Percentiles rank a stretch among this genome's conserved stretches.
Conservation (phyloP, 306 rosid species). For the Cucurbita pepo region DNA sequence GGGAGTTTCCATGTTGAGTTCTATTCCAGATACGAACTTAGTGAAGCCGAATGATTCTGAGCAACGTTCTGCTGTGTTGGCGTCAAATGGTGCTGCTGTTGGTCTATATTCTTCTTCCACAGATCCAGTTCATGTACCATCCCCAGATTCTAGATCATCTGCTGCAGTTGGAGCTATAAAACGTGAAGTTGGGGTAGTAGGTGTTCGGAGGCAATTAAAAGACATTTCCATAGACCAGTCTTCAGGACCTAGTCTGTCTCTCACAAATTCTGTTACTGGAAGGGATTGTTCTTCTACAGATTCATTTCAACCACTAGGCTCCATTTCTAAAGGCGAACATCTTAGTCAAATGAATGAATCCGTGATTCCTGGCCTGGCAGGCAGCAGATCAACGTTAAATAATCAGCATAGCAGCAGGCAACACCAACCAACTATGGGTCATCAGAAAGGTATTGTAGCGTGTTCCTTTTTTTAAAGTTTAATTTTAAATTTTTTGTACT, state of each 20-base stretch:
- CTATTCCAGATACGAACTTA: conserved; percentile 28
- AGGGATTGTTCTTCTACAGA: conserved; percentile 50
- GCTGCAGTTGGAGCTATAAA: conserved; percentile 87
- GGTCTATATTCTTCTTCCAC: conserved; percentile 91
- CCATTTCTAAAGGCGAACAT: conserved; percentile 46
- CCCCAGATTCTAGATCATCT: conserved; percentile 85
- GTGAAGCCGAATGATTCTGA: conserved; percentile 35
- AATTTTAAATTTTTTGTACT: too few relatives aligned
- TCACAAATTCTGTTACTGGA: conserved; percentile 32
- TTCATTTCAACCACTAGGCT: conserved; percentile 42
- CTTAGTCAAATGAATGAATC: conserved; percentile 45
- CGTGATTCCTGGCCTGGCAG: conserved; percentile 33
- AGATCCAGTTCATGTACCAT: conserved; percentile 98
- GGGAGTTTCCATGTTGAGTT: conserved; percentile 20
- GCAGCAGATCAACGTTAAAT: conserved; percentile 33
- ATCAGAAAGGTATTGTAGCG: conserved; percentile 66
- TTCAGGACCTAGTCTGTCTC: conserved; percentile 38
- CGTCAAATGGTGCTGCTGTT: conserved; percentile 54
- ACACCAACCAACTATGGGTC: conserved; percentile 63
- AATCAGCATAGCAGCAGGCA: conserved; percentile 44
- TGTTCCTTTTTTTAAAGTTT: background rate
- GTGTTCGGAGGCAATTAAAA: conserved; percentile 61
- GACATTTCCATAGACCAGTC: conserved; percentile 38
- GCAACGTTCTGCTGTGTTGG: conserved; percentile 26
- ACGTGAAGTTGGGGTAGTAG: conserved; percentile 93